Evolutionary conservation across 805 yeast genomes (phyloP).

Genomic region (Hanseniaspora pseudoguilliermondii): DNA sequence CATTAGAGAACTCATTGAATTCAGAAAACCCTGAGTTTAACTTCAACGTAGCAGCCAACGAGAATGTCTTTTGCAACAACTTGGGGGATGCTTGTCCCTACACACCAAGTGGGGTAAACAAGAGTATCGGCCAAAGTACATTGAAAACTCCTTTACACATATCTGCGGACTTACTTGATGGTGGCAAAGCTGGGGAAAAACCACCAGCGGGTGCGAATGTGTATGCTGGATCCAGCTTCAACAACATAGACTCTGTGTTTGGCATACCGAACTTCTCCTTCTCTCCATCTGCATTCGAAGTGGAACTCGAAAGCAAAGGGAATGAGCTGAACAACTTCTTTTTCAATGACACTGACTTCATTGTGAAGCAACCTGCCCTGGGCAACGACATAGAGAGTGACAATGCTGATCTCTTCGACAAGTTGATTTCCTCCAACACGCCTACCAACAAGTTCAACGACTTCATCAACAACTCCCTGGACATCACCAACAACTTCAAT

Average conservation of each 20-base stretch:
- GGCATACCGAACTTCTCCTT: conserved; percentile 4
- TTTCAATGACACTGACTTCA: neutral
- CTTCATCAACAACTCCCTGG: too few species aligned
- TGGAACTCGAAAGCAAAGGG: neutral
- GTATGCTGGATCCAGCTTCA: neutral
- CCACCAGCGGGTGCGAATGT: neutral
- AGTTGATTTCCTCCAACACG: neutral
- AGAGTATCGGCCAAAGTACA: neutral
- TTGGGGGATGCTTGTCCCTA: conserved; percentile 10
- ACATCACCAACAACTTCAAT: neutral
- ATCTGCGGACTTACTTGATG: neutral
- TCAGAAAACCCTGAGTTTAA: neutral
- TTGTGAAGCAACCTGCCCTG: neutral
- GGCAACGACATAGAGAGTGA: neutral
- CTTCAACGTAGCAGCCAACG: neutral
- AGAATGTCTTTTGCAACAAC: conserved; percentile 5
- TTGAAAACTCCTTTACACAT: neutral
- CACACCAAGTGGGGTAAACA: neutral
- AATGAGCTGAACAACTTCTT: neutral
- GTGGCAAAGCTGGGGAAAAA: neutral
- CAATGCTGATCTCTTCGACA: neutral
- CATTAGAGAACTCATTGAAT: neutral
- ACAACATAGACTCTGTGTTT: conserved; percentile 1
- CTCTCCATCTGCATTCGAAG: conserved; percentile 10
- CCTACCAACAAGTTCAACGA: too few species aligned